These are phyloP conservation scores for Neurospora sp. DNA, from an alignment of 495 filamentous ascomycete species.

Conservation along the genomic window DNA sequence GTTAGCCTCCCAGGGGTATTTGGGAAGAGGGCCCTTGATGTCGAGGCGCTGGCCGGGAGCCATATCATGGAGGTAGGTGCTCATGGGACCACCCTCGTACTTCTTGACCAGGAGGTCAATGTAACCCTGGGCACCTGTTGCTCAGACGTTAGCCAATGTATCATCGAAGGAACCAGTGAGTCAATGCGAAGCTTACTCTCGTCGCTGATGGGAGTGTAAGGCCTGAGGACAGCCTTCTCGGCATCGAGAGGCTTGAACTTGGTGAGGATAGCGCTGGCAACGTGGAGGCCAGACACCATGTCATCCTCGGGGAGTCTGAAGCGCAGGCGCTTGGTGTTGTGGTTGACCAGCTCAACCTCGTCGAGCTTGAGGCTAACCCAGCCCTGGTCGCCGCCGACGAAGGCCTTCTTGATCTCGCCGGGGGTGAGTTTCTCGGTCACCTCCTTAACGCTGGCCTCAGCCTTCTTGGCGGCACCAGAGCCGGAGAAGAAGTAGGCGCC, in stretches of 20 bases:
- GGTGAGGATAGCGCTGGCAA: conserved; percentile 79
- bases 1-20: conserved; percentile 85
- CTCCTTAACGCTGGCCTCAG: conserved; percentile 40
- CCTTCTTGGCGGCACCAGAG: conserved; percentile 38
- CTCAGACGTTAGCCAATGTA: neutral
- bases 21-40: conserved; percentile 90
- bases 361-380: conserved; percentile 73
- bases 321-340: conserved; percentile 82
- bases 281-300: conserved; percentile 65
- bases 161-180: neutral
- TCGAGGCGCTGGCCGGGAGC: conserved; percentile 65
- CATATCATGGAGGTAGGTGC: conserved; percentile 75
- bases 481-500: conserved; percentile 42
- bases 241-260: conserved; percentile 70
- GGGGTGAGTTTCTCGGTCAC: conserved; percentile 12
- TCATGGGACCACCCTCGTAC: conserved; percentile 88
- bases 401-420: conserved; percentile 41
- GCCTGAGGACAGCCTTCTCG: conserved; percentile 76
- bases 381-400: conserved; percentile 80
- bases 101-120: conserved; percentile 85
- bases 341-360: conserved; percentile 64
- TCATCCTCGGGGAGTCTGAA: conserved; percentile 79
- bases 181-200: conserved; percentile 46
- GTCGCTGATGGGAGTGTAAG: conserved; percentile 87
- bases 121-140: conserved; percentile 54